These are phyloP conservation scores for Coemansia sp. DNA, from an alignment of 192 early-diverging fungal species.

Conservation along the genomic window DNA sequence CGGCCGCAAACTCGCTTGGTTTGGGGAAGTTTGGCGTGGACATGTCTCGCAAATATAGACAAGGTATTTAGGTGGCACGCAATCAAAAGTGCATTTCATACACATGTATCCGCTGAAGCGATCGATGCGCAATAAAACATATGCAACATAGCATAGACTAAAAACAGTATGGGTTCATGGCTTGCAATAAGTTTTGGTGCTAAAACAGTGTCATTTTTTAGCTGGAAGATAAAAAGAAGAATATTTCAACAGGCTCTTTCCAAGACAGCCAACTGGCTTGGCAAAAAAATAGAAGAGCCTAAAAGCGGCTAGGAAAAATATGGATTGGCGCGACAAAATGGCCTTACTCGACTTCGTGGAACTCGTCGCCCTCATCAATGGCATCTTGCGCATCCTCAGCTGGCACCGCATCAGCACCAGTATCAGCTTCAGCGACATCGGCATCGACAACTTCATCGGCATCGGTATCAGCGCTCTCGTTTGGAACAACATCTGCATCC, in stretches of 20 bases:
- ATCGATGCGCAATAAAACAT: too few species aligned
- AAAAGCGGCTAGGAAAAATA: neutral
- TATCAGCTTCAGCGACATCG: slow-evolving; percentile 1
- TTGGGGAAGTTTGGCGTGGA: slow-evolving; percentile 35
- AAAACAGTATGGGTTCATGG: neutral
- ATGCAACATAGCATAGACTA: too few species aligned
- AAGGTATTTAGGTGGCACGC: too few species aligned
- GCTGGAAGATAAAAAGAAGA: neutral
- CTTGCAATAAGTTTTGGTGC: too few species aligned
- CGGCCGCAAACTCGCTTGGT: slow-evolving; percentile 49
- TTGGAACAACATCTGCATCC: slow-evolving; percentile 8
- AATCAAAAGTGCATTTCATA: too few species aligned
- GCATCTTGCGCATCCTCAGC: neutral
- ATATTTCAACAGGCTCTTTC: neutral
- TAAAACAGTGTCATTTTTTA: slow-evolving; percentile 4
- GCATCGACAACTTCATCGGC: slow-evolving; percentile 2
- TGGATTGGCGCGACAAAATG: neutral
- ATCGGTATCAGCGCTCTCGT: neutral
- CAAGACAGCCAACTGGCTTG: neutral
- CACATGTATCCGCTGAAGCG: too few species aligned
- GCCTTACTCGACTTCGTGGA: slow-evolving; percentile 30
- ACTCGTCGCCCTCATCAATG: slow-evolving; percentile 26
- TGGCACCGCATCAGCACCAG: neutral
- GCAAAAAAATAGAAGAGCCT: neutral
- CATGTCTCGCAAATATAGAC: slow-evolving; percentile 3